Conservation (phyloP, 495 filamentous ascomycete species). For the Tuber brumale region DNA sequence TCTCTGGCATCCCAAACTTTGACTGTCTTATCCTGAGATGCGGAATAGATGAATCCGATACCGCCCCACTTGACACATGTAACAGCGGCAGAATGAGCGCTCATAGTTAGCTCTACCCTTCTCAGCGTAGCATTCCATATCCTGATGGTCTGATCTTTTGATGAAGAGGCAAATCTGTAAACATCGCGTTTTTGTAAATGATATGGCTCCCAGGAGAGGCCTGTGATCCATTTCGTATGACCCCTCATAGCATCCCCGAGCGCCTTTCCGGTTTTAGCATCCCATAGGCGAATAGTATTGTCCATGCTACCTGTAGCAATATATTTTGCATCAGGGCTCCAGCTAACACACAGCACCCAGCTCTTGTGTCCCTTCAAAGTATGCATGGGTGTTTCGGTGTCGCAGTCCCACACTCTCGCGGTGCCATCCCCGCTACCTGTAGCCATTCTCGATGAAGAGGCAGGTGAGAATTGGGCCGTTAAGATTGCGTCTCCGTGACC, state of each 20-base stretch:
- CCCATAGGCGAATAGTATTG: conserved; percentile 84
- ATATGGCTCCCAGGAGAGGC: conserved; percentile 88
- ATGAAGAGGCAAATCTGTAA: conserved; percentile 77
- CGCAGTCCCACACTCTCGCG: conserved; percentile 90
- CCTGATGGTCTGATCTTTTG: conserved; percentile 82
- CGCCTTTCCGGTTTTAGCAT: conserved; percentile 71
- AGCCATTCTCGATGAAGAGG: conserved; percentile 70
- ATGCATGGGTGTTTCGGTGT: conserved; percentile 82
- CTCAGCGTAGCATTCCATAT: conserved; percentile 80
- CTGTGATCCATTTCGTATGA: conserved; percentile 85
- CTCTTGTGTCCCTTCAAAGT: conserved; percentile 89
- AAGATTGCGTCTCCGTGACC: conserved; percentile 93
- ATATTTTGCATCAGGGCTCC: conserved; percentile 71
- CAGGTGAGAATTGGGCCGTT: conserved; percentile 78
- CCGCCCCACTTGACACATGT: conserved; percentile 95
- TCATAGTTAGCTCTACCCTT: conserved; percentile 70
- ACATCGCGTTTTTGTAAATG: conserved; percentile 68
- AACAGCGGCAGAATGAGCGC: conserved; percentile 80
- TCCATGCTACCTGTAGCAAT: conserved; percentile 94
- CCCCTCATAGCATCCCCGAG: conserved; percentile 75
- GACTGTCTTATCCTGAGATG: conserved; percentile 88
- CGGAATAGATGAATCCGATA: conserved; percentile 73
- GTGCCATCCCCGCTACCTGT: conserved; percentile 89
- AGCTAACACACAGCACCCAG: conserved; percentile 85
- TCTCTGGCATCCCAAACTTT: conserved; percentile 81